Base-by-base conservation (phyloP, 352 stramenopile species). In the Nothophytophthora sp. region DNA sequence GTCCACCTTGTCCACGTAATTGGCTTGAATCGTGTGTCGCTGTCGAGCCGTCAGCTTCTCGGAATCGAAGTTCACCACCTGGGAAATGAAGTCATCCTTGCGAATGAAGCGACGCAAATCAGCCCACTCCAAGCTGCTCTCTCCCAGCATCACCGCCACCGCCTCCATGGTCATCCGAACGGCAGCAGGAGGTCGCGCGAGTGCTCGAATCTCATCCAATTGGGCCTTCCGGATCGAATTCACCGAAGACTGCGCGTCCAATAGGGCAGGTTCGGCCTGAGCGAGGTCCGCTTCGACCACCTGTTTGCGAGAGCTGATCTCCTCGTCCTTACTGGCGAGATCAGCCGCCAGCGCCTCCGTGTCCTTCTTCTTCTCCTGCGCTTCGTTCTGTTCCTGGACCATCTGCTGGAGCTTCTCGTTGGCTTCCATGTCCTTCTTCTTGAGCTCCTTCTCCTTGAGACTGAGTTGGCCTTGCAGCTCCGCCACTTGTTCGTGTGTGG, bases 341-440 rank as follows among this genome's bases (percentile, higher is more conserved):
- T 99, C 96, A 10, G 83, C 65, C 35, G 88, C 97, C 56, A 99
- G 90, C 39, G 92, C 81, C 58, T 99, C 95, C 0, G 96, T 98
- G 62, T 99, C 94, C 32, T 91, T 90, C 74, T 99, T 99, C 36
- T 96, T 87, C 30, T 92, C 87, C 69, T 99, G 92, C 2, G 97
- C 97, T 64, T 98, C 90, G 53, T 99, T 99, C 53, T 99, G 97
- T 55, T 99, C 96, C 27, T 88, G 88, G 15, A 99, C 93, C 97
- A 99, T 99, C 65, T 99, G 93, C 55, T 99, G 91, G 1, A 99
- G 83, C 75, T 99, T 99, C 40, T 97, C 86, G 52, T 99, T 99
- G 4, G 97, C 97, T 64, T 99, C 78, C 7, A 79, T 74, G 39
- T 99, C 96, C 60, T 99, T 99, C 45, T 98, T 92, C 41, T 96